Base-by-base conservation (phyloP, 495 filamentous ascomycete species). In the Friedmanniomyces simplex region DNA sequence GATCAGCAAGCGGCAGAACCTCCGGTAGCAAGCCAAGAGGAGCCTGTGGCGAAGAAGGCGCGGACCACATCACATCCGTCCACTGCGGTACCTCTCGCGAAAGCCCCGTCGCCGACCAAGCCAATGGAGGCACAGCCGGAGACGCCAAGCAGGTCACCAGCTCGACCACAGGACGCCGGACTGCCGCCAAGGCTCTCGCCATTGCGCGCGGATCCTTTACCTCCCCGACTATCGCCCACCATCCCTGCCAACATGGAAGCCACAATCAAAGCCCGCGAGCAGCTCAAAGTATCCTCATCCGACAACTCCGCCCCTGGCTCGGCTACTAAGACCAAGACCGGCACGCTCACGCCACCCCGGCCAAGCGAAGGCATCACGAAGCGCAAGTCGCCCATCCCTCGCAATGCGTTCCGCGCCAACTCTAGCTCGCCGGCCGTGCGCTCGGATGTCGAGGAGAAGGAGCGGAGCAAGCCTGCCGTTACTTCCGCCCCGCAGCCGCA, bases 141-240 rank as follows among this genome's bases (percentile, higher is more conserved):
- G 10, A 60, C 42, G 45, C 45, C 43, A 18, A 37, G n/a, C 13
- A 25, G 42, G 20, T 42, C 57, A 18, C 39, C 28, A n/a, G 16
- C 32, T 3, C 10, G 11, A 45, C 4, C 32, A 16, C 41, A 30
- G 5, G 26, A 11, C n/a, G 28, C 45, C 12, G 45, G 24, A 1
- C 50, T 62, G 25, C 59, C 59, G 32, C 59, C 59, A 24, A 47
- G 39, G 26, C 59, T 58, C 13, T 62, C 59, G 12, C 54, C 59
- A 6, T n/a, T 61, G 21, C 20, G 24, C 3, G 20, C 37, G 36
- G 7, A 26, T 13, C 21, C 46, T 18, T 20, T 61, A 24, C 59
- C 59, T 11, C 14, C 34, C 1, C 53, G 54, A 20, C 24, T 61
- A 13, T 61, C 59, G 0, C 59, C 59, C 12, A 61, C 59, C 10